Percentiles rank a stretch among this genome's conserved stretches.
phyloP scores from a whole-genome alignment of 768 basidiomycete genomes.

The Suillus fuscotomentosus region DNA sequence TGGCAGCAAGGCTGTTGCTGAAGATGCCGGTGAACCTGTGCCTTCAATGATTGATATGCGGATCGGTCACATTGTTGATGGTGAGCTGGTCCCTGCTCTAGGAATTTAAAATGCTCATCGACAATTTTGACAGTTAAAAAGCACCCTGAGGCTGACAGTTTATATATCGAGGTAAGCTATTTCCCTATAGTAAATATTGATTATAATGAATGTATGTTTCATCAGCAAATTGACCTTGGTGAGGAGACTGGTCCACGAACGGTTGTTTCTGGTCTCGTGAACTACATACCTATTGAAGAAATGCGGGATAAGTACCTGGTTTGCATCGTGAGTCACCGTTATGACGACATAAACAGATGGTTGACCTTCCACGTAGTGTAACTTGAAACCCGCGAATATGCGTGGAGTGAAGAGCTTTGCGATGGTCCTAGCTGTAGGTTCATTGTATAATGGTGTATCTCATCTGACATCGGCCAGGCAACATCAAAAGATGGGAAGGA shows the following conservation, averaged over 20 bases:
- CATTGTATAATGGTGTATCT: neutral
- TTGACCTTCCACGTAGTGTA: conserved; percentile 51
- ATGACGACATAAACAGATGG: neutral
- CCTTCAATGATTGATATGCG: conserved; percentile 98
- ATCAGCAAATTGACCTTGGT: conserved; percentile 91
- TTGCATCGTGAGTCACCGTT: conserved; percentile 59
- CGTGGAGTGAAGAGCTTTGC: conserved; percentile 97
- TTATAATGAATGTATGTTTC: conserved; percentile 8
- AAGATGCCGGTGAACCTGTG: conserved; percentile 77
- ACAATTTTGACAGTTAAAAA: conserved; percentile 64
- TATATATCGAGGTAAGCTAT: conserved; percentile 84
- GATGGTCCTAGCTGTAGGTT: conserved; percentile 86
- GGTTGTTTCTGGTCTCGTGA: conserved; percentile 94
- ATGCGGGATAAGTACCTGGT: conserved; percentile 85
- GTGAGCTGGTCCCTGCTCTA: conserved; percentile 42
- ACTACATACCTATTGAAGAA: conserved; percentile 94
- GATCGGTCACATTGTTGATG: conserved; percentile 89
- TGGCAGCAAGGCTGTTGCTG: conserved; percentile 36
- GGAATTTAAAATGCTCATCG: neutral
- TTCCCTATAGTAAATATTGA: neutral
- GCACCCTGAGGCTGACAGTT: conserved; percentile 95
- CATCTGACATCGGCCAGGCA: conserved; percentile 50
- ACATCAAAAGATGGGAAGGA: conserved; percentile 89
- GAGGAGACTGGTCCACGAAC: conserved; percentile 94
- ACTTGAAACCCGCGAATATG: conserved; percentile 96